These are phyloP conservation scores for Priceomyces carsonii DNA, from an alignment of 805 yeast genomes.

Conservation along the genomic window DNA sequence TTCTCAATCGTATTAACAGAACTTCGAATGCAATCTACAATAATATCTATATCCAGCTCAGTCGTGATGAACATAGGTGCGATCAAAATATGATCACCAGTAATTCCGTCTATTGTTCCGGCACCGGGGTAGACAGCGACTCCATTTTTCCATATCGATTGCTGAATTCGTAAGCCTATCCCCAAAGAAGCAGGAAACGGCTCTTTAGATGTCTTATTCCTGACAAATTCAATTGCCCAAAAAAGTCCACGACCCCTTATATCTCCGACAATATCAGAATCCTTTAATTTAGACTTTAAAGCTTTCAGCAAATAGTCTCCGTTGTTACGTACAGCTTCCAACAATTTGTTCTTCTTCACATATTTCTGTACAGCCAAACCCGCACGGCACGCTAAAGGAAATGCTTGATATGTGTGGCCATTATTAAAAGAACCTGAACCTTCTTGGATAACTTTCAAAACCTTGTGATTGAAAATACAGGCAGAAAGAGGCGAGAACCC, in stretches of 20 bases:
- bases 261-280: slow-evolving; percentile 43
- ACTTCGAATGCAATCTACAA: slow-evolving; percentile 37
- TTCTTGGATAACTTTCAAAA: background rate
- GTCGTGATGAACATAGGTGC: slow-evolving; percentile 46
- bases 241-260: slow-evolving; percentile 63
- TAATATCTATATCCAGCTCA: slow-evolving; percentile 34
- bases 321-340: slow-evolving; percentile 43
- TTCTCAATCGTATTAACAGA: slow-evolving; percentile 40
- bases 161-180: slow-evolving; percentile 35
- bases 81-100: slow-evolving; percentile 44
- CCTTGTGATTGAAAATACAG: slow-evolving; percentile 19
- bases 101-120: slow-evolving; percentile 27
- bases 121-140: slow-evolving; percentile 45
- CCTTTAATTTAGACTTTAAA: slow-evolving; percentile 22
- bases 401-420: slow-evolving; percentile 54
- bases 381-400: slow-evolving; percentile 47
- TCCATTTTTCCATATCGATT: slow-evolving; percentile 41
- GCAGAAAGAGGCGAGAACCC: slow-evolving; percentile 52
- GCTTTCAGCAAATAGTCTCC: slow-evolving; percentile 45
- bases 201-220: slow-evolving; percentile 50
- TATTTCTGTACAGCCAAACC: slow-evolving; percentile 46
- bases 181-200: slow-evolving; percentile 39
- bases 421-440: slow-evolving; percentile 30
- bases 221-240: slow-evolving; percentile 56
- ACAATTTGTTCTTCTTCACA: slow-evolving; percentile 26